Evolutionary conservation across 2,329 filamentous ascomycete species (phyloP).

Genomic region (Pseudogymnoascus sp.): DNA sequence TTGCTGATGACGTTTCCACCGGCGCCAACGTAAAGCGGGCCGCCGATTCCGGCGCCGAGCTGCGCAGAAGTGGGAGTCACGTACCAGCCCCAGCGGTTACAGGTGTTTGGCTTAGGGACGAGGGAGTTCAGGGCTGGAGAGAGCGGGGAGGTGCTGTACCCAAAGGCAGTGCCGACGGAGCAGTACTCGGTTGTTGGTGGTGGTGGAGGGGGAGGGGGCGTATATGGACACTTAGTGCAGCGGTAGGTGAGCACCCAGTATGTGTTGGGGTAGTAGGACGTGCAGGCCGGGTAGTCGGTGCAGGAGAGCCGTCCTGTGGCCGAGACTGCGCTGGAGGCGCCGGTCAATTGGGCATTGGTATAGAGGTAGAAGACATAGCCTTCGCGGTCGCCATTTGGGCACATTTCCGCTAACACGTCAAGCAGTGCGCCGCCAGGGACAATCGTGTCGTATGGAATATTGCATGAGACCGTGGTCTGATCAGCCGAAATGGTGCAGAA

Average conservation of each 20-base stretch:
- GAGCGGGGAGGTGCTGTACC: background rate
- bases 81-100: conserved; percentile 12
- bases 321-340: background rate
- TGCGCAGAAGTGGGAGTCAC: background rate
- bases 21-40: conserved; percentile 9
- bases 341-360: background rate
- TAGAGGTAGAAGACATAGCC: conserved; percentile 2
- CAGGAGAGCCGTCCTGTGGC: background rate
- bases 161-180: background rate
- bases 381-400: conserved; percentile 1
- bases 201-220: background rate
- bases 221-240: conserved; percentile 4
- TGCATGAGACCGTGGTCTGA: background rate
- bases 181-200: background rate
- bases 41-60: background rate
- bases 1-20: conserved; percentile 11
- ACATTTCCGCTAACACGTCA: background rate
- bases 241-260: background rate
- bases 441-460: background rate
- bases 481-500: background rate
- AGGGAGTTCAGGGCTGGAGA: conserved; percentile 2
- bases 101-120: conserved; percentile 5
- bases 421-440: background rate
- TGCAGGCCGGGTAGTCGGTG: conserved; percentile 1
- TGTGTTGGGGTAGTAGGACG: background rate